Percentiles rank a stretch among this genome's conserved stretches.
These are phyloP conservation scores for Xylaria venustula DNA, from an alignment of 495 filamentous ascomycete species.

Conservation along the genomic window DNA sequence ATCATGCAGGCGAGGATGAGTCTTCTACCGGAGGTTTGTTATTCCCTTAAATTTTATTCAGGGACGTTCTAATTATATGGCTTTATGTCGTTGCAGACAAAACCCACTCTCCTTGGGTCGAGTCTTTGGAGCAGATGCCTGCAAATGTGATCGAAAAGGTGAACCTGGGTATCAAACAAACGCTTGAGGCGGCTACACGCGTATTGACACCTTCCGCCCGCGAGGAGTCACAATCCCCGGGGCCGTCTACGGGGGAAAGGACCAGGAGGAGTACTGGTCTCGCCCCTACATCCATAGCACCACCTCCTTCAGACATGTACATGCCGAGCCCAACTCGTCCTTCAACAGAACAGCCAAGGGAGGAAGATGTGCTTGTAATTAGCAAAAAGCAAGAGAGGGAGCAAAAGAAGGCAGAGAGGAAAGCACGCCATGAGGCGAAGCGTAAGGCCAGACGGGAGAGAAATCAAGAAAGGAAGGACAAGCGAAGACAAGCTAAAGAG, in stretches of 20 bases:
- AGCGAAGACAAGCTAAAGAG: conserved; percentile 12
- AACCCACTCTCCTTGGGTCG: conserved; percentile 12
- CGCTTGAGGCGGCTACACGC: not conserved
- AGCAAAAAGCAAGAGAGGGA: conserved; percentile 14
- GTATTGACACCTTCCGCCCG: not conserved
- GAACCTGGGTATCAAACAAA: conserved; percentile 6
- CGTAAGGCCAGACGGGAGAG: conserved; percentile 23
- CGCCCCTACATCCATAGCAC: not conserved
- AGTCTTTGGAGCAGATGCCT: conserved; percentile 6
- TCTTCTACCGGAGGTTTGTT: not conserved
- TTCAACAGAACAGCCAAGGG: conserved; percentile 7
- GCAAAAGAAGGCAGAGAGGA: conserved; percentile 22
- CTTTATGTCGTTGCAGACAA: not conserved
- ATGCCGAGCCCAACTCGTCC: conserved; percentile 1
- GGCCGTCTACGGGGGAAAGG: not conserved
- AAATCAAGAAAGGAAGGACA: conserved; percentile 17
- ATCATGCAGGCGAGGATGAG: not conserved
- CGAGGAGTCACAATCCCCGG: not conserved
- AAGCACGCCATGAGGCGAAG: conserved; percentile 12
- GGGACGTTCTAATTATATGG: not conserved
- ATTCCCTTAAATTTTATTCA: not conserved
- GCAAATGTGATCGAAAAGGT: conserved; percentile 1
- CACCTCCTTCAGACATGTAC: not conserved
- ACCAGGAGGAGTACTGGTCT: not conserved
- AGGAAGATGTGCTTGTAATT: conserved; percentile 2